phyloP scores from a whole-genome alignment of 148 eudicot genomes.

The Rhododendron griersonianum region DNA sequence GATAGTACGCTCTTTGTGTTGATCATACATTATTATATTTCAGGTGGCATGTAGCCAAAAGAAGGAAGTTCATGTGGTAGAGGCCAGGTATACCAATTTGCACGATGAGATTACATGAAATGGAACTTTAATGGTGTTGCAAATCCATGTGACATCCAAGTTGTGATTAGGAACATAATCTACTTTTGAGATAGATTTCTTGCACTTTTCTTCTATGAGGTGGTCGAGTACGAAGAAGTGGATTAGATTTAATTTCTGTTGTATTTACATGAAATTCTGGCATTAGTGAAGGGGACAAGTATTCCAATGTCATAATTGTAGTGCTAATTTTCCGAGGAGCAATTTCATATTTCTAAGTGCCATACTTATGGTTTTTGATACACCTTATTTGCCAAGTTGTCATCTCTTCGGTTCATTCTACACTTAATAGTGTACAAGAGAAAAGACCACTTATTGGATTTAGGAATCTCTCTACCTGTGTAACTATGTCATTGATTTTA shows the following conservation, averaged over 20 bases:
- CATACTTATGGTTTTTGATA: neutral
- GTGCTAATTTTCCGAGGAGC: neutral
- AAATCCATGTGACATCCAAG: neutral
- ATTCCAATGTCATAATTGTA: neutral
- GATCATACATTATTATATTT: conserved; percentile 6
- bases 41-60: conserved; percentile 58
- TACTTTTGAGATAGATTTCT: neutral
- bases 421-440: neutral
- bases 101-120: neutral
- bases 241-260: neutral
- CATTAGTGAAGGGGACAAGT: neutral
- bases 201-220: neutral
- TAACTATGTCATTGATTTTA: neutral
- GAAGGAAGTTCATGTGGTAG: conserved; percentile 43
- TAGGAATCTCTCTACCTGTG: neutral
- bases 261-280: neutral
- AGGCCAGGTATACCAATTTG: conserved; percentile 59
- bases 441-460: neutral
- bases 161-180: neutral
- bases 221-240: neutral
- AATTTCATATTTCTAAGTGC: neutral
- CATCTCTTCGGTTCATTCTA: neutral
- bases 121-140: neutral
- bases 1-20: neutral
- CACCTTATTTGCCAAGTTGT: neutral